Conservation (phyloP, 208 protist species). For the Angomonas ambiguus region DNA sequence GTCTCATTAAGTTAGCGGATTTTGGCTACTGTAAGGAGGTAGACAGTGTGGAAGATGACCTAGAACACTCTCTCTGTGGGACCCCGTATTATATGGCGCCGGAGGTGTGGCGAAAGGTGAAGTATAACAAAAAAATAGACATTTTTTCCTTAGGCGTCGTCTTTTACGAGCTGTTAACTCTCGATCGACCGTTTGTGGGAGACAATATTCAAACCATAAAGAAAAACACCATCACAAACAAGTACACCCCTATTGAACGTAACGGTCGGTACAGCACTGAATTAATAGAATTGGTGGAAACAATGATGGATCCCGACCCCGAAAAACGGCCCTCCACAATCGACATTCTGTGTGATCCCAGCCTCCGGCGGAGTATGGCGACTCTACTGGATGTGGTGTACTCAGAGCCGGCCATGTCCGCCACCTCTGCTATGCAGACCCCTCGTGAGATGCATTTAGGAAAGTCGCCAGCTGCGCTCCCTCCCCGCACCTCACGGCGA, state of each 20-base stretch:
- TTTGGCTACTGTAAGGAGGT: slow-evolving; percentile 51
- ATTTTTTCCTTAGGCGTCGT: slow-evolving; percentile 74
- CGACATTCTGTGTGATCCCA: slow-evolving; percentile 18
- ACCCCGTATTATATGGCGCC: slow-evolving; percentile 86
- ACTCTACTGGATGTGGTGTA: slow-evolving; percentile 15
- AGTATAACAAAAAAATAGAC: slow-evolving; percentile 85
- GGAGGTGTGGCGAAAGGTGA: slow-evolving; percentile 73
- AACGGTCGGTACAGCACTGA: slow-evolving; percentile 13
- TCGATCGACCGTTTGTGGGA: slow-evolving; percentile 54
- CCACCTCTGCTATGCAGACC: background rate
- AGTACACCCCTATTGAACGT: slow-evolving; percentile 18
- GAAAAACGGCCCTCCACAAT: slow-evolving; percentile 18
- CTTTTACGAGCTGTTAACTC: slow-evolving; percentile 59
- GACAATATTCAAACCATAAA: slow-evolving; percentile 35
- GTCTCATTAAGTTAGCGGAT: slow-evolving; percentile 65
- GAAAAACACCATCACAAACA: slow-evolving; percentile 22
- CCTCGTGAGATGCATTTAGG: background rate
- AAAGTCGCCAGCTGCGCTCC: slow-evolving; percentile 9
- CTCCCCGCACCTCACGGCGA: background rate
- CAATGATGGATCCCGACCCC: slow-evolving; percentile 17
- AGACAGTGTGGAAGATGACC: slow-evolving; percentile 20
- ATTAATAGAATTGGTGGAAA: slow-evolving; percentile 20
- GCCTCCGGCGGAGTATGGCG: slow-evolving; percentile 17
- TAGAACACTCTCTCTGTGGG: slow-evolving; percentile 41
- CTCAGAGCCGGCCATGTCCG: background rate